Base-by-base conservation (phyloP, 2,329 filamentous ascomycete genomes). In the Dryadomyces quercivorus region DNA sequence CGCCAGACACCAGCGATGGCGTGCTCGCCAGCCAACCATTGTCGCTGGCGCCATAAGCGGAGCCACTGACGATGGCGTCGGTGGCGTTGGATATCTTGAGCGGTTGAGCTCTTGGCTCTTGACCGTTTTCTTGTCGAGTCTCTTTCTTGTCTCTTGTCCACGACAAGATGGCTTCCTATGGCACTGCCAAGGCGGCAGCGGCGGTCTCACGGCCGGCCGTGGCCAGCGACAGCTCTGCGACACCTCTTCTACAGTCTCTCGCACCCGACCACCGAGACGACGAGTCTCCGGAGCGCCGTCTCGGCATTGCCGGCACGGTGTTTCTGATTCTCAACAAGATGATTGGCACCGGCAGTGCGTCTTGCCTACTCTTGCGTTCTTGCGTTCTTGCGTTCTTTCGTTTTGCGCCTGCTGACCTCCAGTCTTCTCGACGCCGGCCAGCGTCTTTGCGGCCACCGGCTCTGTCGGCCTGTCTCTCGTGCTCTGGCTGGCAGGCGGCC, bases 371-470 rank as follows among this genome's bases (percentile, higher is more conserved):
- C n/a, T n/a, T n/a, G n/a, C n/a, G n/a, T n/a, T n/a, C n/a, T n/a
- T n/a, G n/a, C n/a, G n/a, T n/a, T n/a, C n/a, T n/a, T n/a, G n/a
- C n/a, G n/a, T n/a, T n/a, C n/a, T n/a, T n/a, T n/a, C n/a, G n/a
- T n/a, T n/a, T n/a, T n/a, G n/a, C n/a, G n/a, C n/a, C n/a, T 46
- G 3, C 3, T 16, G 12, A 12, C 12, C 18, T 8, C 18, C 31
- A 53, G 66, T 77, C 38, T 81, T 80, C 61, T 77, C 77, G 0
- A 77, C 77, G 0, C 77, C 77, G 1, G 74, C 75, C 2, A 75
- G 75, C 16, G 77, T 81, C 52, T 77, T 77, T 57, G 69, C 70
- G 12, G 72, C 74, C 1, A 73, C 75, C 2, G 77, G 77, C 0
- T 78, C 72, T 7, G 76, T 80, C 4, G 77, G 77, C 2, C 70